Evolutionary conservation across 1,139 yeast species (phyloP), one percentile per base, ranked within the genome.

Genomic region (Suhomyces chickasaworum): DNA sequence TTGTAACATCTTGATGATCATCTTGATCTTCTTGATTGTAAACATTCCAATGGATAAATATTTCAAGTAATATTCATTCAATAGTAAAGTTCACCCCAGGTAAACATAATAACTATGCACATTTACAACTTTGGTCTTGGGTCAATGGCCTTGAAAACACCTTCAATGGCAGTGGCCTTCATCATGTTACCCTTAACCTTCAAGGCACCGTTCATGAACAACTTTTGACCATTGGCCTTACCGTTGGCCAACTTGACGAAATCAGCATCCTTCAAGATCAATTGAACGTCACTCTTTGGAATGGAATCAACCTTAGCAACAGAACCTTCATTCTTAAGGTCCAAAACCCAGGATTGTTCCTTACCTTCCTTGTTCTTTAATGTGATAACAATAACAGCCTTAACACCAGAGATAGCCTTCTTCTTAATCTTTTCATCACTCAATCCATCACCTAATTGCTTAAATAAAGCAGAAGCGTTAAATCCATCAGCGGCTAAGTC

Each of bases 151-250:
- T 85, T 85, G 71, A 88, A 79, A 42, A 88, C 83, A 41, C 78
- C 69, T 69, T 88, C 95, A 53, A 87, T 81, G 51, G 83, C 79
- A 47, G 91, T 82, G 51, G 95, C 95, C 77, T 89, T 88, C 91
- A 86, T 86, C 73, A 88, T 85, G 72, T 88, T 87, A 60, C 96
- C 96, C 76, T 83, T 86, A 56, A 88, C 84, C 78, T 88, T 88
- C 68, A 88, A 78, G 68, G 85, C 86, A 47, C 96, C 96, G 61
- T 80, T 74, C 87, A 88, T 81, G 70, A 87, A 88, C 61, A 89
- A 78, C 72, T 84, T 85, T 69, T 88, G 96, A 48, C 95, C 90
- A 65, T 84, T 85, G 53, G 89, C 84, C 73, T 86, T 85, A 57
- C 95, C 95, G 52, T 75, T 70, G 47, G 87, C 88, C 59, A 88